Evolutionary conservation across 2,329 filamentous ascomycete species (phyloP).

Genomic region (Emmonsiellopsis sp.): DNA sequence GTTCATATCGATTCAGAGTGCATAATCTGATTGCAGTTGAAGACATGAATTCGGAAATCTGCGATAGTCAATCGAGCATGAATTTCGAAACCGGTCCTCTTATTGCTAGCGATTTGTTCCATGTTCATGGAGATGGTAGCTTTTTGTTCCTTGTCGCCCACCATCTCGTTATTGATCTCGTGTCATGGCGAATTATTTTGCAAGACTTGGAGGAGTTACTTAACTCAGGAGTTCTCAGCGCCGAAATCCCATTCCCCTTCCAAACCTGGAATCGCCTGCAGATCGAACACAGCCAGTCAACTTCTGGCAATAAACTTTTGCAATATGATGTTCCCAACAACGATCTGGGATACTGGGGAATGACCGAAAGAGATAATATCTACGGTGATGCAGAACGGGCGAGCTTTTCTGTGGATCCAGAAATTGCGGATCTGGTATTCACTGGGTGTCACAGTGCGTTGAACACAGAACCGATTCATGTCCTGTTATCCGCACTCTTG

Average conservation of each 20-base stretch:
- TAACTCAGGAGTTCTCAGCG: constrained; percentile 15
- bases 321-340: constrained; percentile 18
- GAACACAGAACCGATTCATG: constrained; percentile 26
- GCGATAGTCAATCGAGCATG: constrained; percentile 24
- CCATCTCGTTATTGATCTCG: constrained; percentile 30
- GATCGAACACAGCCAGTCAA: constrained; percentile 14
- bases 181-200: constrained; percentile 31
- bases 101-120: constrained; percentile 34
- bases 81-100: constrained; percentile 28
- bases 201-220: constrained; percentile 30
- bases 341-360: constrained; percentile 27
- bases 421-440: constrained; percentile 20
- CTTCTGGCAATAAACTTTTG: constrained; percentile 9
- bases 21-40: constrained; percentile 14
- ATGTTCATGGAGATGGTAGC: constrained; percentile 20
- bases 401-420: constrained; percentile 23
- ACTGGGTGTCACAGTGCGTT: constrained; percentile 24
- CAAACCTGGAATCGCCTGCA: constrained; percentile 29
- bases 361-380: constrained; percentile 19
- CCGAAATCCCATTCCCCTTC: constrained; percentile 23
- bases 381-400: constrained; percentile 29
- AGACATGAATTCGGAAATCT: constrained; percentile 17
- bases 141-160: constrained; percentile 28
- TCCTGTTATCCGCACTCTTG: constrained; percentile 29
- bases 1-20: constrained; percentile 20